Conservation (phyloP, 2,329 filamentous ascomycete genomes). For the Cordyceps cicadae region DNA sequence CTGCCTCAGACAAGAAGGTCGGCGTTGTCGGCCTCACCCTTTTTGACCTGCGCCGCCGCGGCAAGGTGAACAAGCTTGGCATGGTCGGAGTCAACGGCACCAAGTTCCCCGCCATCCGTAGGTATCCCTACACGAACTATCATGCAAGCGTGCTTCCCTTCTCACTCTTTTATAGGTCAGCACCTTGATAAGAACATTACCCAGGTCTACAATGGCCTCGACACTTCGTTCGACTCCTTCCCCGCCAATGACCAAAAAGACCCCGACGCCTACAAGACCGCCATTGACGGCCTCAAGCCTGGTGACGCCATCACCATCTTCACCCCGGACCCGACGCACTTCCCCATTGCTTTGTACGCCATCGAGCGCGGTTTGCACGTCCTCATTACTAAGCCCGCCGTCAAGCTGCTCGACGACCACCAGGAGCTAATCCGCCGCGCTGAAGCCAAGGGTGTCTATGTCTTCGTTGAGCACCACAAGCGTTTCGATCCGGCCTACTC, state of each 20-base stretch:
- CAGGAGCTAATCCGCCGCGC: slow-evolving; percentile 65
- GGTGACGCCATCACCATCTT: slow-evolving; percentile 94
- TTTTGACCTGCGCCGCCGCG: slow-evolving; percentile 79
- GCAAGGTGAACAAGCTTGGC: slow-evolving; percentile 75
- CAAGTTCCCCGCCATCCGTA: slow-evolving; percentile 88
- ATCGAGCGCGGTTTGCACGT: slow-evolving; percentile 85
- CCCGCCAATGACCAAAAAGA: slow-evolving; percentile 66
- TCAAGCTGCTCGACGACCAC: slow-evolving; percentile 76
- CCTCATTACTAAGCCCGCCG: slow-evolving; percentile 87
- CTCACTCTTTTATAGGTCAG: slow-evolving; percentile 45
- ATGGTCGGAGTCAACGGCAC: slow-evolving; percentile 87
- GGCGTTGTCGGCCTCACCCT: slow-evolving; percentile 85
- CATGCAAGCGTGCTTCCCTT: no score
- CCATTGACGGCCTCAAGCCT: slow-evolving; percentile 72
- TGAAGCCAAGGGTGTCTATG: slow-evolving; percentile 69
- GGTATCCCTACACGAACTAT: slow-evolving; percentile 23
- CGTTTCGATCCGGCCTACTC: slow-evolving; percentile 89
- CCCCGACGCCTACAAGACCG: slow-evolving; percentile 75
- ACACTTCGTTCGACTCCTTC: slow-evolving; percentile 78
- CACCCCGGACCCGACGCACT: slow-evolving; percentile 89
- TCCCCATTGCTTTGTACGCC: slow-evolving; percentile 84
- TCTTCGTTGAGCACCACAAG: slow-evolving; percentile 95
- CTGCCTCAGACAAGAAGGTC: slow-evolving; percentile 89
- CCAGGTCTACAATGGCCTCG: slow-evolving; percentile 78
- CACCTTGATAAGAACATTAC: slow-evolving; percentile 84